Evolutionary conservation across 768 basidiomycete genomes (phyloP), one percentile per base, ranked within the genome.

Genomic region (Leccinum sublutescens): DNA sequence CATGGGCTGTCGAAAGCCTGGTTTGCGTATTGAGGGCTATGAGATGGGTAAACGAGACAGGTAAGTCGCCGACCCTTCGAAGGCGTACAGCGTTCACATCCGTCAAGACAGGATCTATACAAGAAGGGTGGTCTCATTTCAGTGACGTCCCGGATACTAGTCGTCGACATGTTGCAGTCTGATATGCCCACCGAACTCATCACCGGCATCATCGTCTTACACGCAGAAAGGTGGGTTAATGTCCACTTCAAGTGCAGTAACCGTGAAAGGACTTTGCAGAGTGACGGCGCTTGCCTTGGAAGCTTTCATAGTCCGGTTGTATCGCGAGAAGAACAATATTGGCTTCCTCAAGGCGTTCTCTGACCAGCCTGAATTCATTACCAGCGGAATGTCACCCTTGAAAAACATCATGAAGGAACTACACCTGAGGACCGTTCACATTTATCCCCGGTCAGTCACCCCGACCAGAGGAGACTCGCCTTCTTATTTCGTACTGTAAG

Each of bases 321-420:
- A 89, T 70, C 84, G 96, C 45, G 88, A 97, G 73, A 86, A 88
- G 76, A 99, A 98, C 76, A 84, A 82, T 70, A 80, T 79, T 2
- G 96, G 96, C 1, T 99, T 98, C 73, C 78, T 98, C 63, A 98
- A 99, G 73, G 97, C 94, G 0, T 97, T 99, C 69, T 93, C 94
- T 2, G 97, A 98, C 72, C 91, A 98, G 66, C 95, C 96, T 4
- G 97, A 98, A 71, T 85, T 89, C 62, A 97, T 99, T 61, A 95
- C 90, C 0, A 92, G 86, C 62, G 96, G 95, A 1, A 75, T 98
- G 71, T 93, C 92, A 1, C 97, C 97, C 1, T 78, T 99, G 21
- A 90, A 87, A 66, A 94, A 88, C 55, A 89, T 96, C 62, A 86
- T 99, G 84, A 93, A 94, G 61, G 93, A 96, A 70, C 81, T 98